phyloP scores from a whole-genome alignment of 306 rosid species.

The Lathyrus tuberosus region DNA sequence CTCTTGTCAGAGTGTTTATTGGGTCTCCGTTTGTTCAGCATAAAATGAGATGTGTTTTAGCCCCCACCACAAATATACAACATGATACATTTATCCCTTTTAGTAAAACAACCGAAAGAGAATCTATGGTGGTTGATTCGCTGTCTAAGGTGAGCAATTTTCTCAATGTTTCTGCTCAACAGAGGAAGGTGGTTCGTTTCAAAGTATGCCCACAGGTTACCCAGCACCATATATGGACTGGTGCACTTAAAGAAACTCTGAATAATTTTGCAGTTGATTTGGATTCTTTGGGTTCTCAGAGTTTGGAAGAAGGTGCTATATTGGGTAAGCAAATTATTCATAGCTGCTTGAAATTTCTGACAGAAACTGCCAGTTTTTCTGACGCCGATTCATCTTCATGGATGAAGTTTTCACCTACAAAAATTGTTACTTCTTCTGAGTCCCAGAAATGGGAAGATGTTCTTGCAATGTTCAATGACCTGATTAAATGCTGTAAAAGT shows the following conservation, averaged over 20 bases:
- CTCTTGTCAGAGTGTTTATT: constrained; percentile 63
- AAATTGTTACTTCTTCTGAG: constrained; percentile 40
- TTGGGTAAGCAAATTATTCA: constrained; percentile 73
- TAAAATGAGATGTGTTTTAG: constrained; percentile 41
- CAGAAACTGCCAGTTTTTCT: constrained; percentile 40
- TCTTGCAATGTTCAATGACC: constrained; percentile 79
- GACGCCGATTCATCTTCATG: constrained; percentile 68
- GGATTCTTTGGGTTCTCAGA: constrained; percentile 45
- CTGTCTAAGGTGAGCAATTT: constrained; percentile 66
- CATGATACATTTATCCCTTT: constrained; percentile 52
- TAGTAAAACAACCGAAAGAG: constrained; percentile 63
- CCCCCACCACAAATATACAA: constrained; percentile 33
- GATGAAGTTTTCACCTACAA: constrained; percentile 71
- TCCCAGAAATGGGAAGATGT: constrained; percentile 84
- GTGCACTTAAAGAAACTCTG: constrained; percentile 62
- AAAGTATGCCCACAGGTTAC: constrained; percentile 68
- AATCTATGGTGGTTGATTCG: constrained; percentile 61
- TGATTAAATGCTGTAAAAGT: constrained; percentile 52
- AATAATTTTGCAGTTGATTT: constrained; percentile 62
- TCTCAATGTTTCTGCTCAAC: constrained; percentile 73
- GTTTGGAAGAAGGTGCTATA: constrained; percentile 45
- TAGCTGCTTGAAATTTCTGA: constrained; percentile 65
- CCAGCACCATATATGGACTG: constrained; percentile 71
- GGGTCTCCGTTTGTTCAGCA: constrained; percentile 64
- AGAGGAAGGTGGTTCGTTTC: constrained; percentile 71